Percentiles rank a stretch among this genome's conserved stretches.
Conservation (phyloP, 805 yeast genomes). For the Millerozyma miso region DNA sequence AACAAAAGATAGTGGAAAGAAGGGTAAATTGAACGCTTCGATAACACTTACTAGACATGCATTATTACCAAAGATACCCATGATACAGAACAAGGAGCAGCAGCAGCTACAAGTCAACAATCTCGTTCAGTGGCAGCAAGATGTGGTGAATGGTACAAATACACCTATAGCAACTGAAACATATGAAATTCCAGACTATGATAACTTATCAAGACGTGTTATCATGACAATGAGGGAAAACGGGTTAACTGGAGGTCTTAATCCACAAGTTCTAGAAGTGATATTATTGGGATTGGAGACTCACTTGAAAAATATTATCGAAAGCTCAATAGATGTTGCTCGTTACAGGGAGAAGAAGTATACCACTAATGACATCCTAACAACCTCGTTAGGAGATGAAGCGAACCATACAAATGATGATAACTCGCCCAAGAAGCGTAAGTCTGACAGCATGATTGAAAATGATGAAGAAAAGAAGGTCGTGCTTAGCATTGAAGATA, state of each 20-base stretch:
- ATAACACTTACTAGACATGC: constrained; percentile 69
- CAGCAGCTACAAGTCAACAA: constrained; percentile 44
- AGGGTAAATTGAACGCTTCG: constrained; percentile 65
- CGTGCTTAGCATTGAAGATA: constrained; percentile 60
- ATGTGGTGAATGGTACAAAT: constrained; percentile 79
- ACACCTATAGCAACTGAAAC: constrained; percentile 75
- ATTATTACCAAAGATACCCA: constrained; percentile 80
- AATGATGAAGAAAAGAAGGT: constrained; percentile 5
- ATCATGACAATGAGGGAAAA: constrained; percentile 83
- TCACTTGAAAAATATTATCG: constrained; percentile 70
- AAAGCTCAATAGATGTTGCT: constrained; percentile 68
- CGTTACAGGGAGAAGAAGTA: constrained; percentile 53
- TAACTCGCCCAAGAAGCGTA: constrained; percentile 14
- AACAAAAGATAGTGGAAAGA: constrained; percentile 77
- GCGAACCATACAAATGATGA: not conserved
- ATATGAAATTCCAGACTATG: constrained; percentile 79
- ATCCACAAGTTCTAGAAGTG: constrained; percentile 73
- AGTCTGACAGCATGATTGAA: constrained; percentile 12
- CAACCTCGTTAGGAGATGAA: constrained; percentile 7
- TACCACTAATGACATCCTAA: constrained; percentile 32
- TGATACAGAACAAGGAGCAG: constrained; percentile 48
- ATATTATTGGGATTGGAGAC: constrained; percentile 76
- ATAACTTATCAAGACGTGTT: constrained; percentile 62
- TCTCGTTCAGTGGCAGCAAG: constrained; percentile 86
- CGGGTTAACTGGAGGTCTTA: constrained; percentile 81